A percentile compares a stretch with the other conserved stretches of the same genome.
These are phyloP conservation scores for Alternaria brassicicola DNA, from an alignment of 2,329 filamentous ascomycete genomes.

Conservation along the genomic window DNA sequence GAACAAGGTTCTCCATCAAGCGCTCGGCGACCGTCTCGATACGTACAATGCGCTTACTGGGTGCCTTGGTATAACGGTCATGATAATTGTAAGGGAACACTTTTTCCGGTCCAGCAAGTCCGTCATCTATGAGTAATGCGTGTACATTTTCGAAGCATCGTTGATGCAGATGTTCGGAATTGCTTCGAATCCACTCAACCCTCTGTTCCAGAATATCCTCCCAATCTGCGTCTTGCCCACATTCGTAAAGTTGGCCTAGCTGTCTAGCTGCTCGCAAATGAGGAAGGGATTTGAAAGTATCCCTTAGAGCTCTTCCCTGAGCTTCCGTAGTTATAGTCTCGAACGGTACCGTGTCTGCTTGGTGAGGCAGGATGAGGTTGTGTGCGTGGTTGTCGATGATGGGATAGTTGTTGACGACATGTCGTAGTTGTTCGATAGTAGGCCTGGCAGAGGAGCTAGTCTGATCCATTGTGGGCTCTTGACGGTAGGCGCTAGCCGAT, in stretches of 20 bases:
- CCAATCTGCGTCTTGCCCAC: slow-evolving; percentile 64
- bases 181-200: slow-evolving; percentile 53
- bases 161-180: slow-evolving; percentile 62
- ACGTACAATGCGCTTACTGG: slow-evolving; percentile 75
- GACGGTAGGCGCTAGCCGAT: not conserved
- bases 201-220: slow-evolving; percentile 59
- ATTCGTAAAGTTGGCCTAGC: slow-evolving; percentile 68
- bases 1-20: slow-evolving; percentile 61
- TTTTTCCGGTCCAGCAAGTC: slow-evolving; percentile 62
- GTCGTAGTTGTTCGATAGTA: slow-evolving; percentile 40
- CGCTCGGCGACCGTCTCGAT: slow-evolving; percentile 75
- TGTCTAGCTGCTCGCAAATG: slow-evolving; percentile 74
- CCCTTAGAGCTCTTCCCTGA: slow-evolving; percentile 68
- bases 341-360: slow-evolving; percentile 59
- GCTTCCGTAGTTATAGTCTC: slow-evolving; percentile 76
- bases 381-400: slow-evolving; percentile 78
- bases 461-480: slow-evolving; percentile 24
- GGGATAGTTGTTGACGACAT: slow-evolving; percentile 53
- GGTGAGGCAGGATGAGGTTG: slow-evolving; percentile 64
- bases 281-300: slow-evolving; percentile 67
- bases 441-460: slow-evolving; percentile 21
- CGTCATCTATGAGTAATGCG: slow-evolving; percentile 78
- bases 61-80: slow-evolving; percentile 66
- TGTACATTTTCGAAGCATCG: slow-evolving; percentile 75
- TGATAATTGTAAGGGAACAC: slow-evolving; percentile 64